Evolutionary conservation across 257 asterid genomes (phyloP).

Genomic region (Capsicum rhomboideum): DNA sequence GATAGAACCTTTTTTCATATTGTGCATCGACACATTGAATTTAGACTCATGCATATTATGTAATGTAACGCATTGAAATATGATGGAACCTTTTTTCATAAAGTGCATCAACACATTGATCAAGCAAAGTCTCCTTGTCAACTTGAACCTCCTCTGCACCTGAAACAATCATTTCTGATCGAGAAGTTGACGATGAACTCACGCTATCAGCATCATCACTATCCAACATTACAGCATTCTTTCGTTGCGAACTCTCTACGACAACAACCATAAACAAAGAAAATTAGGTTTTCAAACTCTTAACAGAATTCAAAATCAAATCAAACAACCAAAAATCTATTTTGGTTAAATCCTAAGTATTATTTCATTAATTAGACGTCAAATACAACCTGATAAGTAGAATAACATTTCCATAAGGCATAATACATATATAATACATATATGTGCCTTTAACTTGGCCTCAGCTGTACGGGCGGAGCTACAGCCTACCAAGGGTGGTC

Average conservation of each 20-base stretch:
- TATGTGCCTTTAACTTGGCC: no score
- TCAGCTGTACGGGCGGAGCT: no score
- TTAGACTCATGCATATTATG: no score
- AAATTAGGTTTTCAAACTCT: background rate
- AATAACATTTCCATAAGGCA: background rate
- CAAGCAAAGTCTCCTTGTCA: constrained; percentile 59
- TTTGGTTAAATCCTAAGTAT: background rate
- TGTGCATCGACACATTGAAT: no score
- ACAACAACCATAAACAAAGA: background rate
- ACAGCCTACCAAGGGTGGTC: no score
- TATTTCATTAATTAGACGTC: background rate
- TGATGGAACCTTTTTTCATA: constrained; percentile 71
- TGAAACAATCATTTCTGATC: constrained; percentile 30
- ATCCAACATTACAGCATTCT: constrained; percentile 66
- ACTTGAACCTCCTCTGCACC: constrained; percentile 48
- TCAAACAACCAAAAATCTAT: background rate
- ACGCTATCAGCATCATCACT: constrained; percentile 67
- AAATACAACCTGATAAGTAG: background rate
- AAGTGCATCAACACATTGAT: constrained; percentile 61
- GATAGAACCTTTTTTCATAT: no score
- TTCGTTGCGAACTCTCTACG: constrained; percentile 64
- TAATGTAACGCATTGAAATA: background rate
- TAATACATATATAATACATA: no score
- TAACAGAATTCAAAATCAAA: background rate
- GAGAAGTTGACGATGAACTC: constrained; percentile 53